phyloP scores from a whole-genome alignment of 495 filamentous ascomycete genomes.

The Penicillium subrubescens region DNA sequence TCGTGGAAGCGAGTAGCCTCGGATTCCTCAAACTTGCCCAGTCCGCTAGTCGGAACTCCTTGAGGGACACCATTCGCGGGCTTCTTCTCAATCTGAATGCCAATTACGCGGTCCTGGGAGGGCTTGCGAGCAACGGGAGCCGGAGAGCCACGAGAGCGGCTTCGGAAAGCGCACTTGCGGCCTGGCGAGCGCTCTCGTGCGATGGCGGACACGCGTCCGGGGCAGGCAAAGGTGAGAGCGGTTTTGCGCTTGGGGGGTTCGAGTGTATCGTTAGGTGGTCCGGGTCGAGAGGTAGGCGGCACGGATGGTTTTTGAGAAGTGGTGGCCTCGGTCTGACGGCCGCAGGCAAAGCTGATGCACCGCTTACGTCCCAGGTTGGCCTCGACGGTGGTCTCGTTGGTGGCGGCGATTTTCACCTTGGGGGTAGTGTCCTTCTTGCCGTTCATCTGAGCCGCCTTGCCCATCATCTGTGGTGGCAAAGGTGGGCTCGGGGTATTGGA shows the following conservation, averaged over 20 bases:
- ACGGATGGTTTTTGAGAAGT: conserved; percentile 20
- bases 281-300: conserved; percentile 17
- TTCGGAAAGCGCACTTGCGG: conserved; percentile 33
- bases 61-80: conserved; percentile 13
- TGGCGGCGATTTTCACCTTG: conserved; percentile 39
- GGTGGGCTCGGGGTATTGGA: conserved; percentile 89
- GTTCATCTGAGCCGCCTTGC: conserved; percentile 21
- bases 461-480: conserved; percentile 47
- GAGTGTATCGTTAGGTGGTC: conserved; percentile 20
- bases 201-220: conserved; percentile 43
- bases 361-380: conserved; percentile 70
- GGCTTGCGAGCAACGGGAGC: conserved; percentile 54
- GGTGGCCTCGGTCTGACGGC: conserved; percentile 37
- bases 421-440: conserved; percentile 32
- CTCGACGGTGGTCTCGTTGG: conserved; percentile 52
- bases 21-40: conserved; percentile 61
- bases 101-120: conserved; percentile 31
- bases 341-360: conserved; percentile 92
- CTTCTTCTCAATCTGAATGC: conserved; percentile 14
- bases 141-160: conserved; percentile 46
- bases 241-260: conserved; percentile 53
- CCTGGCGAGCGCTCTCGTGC: conserved; percentile 35
- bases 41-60: conserved; percentile 42
- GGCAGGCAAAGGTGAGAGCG: conserved; percentile 64
- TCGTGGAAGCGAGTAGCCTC: conserved; percentile 86